Evolutionary conservation across 1,284 basidiomycete genomes (phyloP).

Genomic region (Ganoderma resinaceum): DNA sequence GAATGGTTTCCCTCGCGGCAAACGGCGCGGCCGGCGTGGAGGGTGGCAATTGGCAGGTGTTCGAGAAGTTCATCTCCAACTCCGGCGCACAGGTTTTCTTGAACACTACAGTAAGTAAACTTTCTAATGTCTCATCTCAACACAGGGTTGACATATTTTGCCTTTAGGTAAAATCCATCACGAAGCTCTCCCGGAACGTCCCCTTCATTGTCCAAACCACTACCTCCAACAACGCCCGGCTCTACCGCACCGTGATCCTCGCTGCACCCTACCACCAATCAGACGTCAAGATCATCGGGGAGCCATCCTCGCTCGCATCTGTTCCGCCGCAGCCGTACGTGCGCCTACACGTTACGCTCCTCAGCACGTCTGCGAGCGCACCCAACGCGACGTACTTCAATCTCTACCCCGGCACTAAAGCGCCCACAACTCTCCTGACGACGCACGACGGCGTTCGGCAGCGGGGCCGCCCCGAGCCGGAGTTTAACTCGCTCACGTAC

Average conservation of each 20-base stretch:
- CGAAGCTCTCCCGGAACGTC: slow-evolving; percentile 52
- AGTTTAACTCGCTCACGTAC: slow-evolving; percentile 93
- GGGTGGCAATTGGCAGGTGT: slow-evolving; percentile 89
- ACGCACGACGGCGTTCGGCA: slow-evolving; percentile 63
- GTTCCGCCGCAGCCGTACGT: slow-evolving; percentile 81
- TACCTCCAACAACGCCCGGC: slow-evolving; percentile 21
- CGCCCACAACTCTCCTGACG: slow-evolving; percentile 80
- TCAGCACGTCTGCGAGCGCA: slow-evolving; percentile 76
- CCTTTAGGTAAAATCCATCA: slow-evolving; percentile 61
- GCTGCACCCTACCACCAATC: slow-evolving; percentile 80
- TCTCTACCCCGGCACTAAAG: slow-evolving; percentile 48
- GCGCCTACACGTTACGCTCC: slow-evolving; percentile 87
- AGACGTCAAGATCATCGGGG: slow-evolving; percentile 45
- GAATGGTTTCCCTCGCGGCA: slow-evolving; percentile 78
- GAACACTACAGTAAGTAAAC: slow-evolving; percentile 63
- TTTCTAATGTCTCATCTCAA: background rate
- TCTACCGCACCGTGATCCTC: slow-evolving; percentile 75
- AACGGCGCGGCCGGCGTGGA: slow-evolving; percentile 70
- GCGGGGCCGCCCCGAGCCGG: slow-evolving; percentile 61
- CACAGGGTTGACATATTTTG: background rate
- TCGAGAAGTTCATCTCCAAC: slow-evolving; percentile 79
- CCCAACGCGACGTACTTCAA: slow-evolving; percentile 80
- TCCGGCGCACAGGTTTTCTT: slow-evolving; percentile 76
- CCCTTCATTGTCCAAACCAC: slow-evolving; percentile 46
- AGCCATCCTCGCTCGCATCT: slow-evolving; percentile 45